Evolutionary conservation across 768 basidiomycete genomes (phyloP).

Genomic region (Artomyces pyxidatus): DNA sequence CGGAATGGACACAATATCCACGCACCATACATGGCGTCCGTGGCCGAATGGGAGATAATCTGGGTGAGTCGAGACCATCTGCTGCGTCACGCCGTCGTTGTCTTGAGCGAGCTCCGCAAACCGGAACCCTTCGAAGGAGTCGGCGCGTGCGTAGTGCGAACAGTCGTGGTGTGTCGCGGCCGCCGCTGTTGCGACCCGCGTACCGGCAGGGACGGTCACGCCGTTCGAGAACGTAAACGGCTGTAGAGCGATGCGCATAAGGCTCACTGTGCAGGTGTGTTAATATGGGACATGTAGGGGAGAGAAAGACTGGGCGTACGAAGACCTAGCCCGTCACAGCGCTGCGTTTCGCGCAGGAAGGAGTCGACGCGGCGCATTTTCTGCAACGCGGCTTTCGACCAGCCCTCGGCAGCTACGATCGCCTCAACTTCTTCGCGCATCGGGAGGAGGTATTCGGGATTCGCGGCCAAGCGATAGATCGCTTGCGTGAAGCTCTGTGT

Average conservation of each 20-base stretch:
- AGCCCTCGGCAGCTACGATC: constrained; percentile 15
- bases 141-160: constrained; percentile 25
- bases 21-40: constrained; percentile 21
- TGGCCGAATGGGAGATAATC: constrained; percentile 20
- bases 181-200: constrained; percentile 24
- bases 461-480: constrained; percentile 15
- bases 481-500: constrained; percentile 4
- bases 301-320: constrained; percentile 1
- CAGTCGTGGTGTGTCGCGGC: constrained; percentile 25
- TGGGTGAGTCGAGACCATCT: constrained; percentile 8
- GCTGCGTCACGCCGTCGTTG: too few relatives aligned
- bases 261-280: constrained; percentile 6
- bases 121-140: constrained; percentile 35
- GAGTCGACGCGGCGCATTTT: constrained; percentile 19
- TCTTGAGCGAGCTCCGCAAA: constrained; percentile 30
- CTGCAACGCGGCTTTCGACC: constrained; percentile 15
- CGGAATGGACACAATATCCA: neutral
- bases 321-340: constrained; percentile 1
- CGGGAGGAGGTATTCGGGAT: constrained; percentile 18
- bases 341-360: constrained; percentile 18
- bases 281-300: too few relatives aligned
- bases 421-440: constrained; percentile 18
- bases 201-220: constrained; percentile 30
- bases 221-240: constrained; percentile 39
- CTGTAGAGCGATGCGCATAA: constrained; percentile 27